phyloP scores from a whole-genome alignment of 164 flowering plant species.

The Liquidambar formosana region DNA sequence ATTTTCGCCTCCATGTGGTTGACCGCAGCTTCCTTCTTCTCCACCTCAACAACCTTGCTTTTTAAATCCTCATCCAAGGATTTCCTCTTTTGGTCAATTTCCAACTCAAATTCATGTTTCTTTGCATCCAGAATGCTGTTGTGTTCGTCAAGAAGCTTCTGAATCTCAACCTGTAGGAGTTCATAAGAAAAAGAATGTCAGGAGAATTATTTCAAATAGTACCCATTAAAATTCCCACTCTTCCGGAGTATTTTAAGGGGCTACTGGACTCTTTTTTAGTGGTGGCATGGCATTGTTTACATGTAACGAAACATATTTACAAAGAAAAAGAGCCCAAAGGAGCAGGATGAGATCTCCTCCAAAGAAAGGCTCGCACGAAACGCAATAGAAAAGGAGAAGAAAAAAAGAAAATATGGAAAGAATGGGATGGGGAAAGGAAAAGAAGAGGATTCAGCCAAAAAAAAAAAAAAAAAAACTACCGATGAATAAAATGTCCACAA shows the following conservation, averaged over 20 bases:
- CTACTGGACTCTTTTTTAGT: too few species aligned
- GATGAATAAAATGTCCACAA: too few species aligned
- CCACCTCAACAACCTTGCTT: conserved; percentile 33
- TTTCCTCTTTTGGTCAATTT: conserved; percentile 38
- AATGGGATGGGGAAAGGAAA: too few species aligned
- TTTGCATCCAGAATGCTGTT: conserved; percentile 31
- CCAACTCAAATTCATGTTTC: conserved; percentile 41
- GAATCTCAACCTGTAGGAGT: conserved; percentile 31
- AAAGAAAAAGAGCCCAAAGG: too few species aligned
- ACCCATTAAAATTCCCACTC: too few species aligned
- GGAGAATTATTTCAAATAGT: neutral
- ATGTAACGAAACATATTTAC: neutral
- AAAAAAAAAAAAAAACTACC: too few species aligned
- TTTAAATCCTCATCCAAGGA: conserved; percentile 37
- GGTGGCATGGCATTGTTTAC: too few species aligned
- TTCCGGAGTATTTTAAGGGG: too few species aligned
- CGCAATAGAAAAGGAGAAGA: neutral
- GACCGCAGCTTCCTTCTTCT: conserved; percentile 40
- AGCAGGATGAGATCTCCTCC: too few species aligned
- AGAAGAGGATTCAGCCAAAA: too few species aligned
- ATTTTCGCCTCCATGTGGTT: conserved; percentile 42
- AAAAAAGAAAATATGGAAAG: neutral
- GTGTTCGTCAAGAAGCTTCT: conserved; percentile 45
- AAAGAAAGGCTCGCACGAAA: neutral
- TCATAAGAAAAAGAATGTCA: neutral